Evolutionary conservation across 2,329 filamentous ascomycete genomes (phyloP), one percentile per base, ranked within the genome.

Genomic region (Coniochaeta sp.): DNA sequence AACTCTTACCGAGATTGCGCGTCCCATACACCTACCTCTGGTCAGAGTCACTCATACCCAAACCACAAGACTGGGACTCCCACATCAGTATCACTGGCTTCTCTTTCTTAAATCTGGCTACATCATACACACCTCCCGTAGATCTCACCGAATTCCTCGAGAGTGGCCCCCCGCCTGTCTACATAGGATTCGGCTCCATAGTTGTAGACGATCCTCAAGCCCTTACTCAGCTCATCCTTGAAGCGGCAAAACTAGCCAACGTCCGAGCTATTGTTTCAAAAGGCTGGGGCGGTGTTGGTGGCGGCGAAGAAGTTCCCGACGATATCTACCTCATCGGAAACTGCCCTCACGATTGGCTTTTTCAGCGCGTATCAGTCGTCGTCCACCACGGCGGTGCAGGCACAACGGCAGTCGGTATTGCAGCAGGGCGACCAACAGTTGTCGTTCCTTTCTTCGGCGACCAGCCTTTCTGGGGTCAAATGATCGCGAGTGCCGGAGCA

Each of bases 1-100:
- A 87, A 3, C 79, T 95, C 64, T 72, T 94, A 13, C 83, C 81
- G 45, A 82, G 89, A 27, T 72, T 96, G 27, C 81, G 80, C 46
- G 79, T 96, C 14, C 90, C 91, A 0, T 89, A 88, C 59, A 95
- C 91, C 0, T 97, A 96, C 63, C 94, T 91, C 68, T 96, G 91
- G 91, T 91, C 88, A 0, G 86, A 87, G 0, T 80, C 86, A 1
- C 70, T 94, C 46, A 87, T 66, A 2, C 63, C 65, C 1, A 66
- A 67, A 47, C 65, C 89, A 0, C 77, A 77, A 30, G 89, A 94
- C 63, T 94, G 89, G 89, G 79, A 77, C 0, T 67, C 74, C 3
- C 76, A 89, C 52, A 86, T 92, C 46, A 81, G 82, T 51, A 80
- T 92, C 20, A 82, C 85, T 3, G 89, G 88, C 0, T 92, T 91